Evolutionary conservation across 495 filamentous ascomycete species (phyloP).

Genomic region (Cercophora samala): DNA sequence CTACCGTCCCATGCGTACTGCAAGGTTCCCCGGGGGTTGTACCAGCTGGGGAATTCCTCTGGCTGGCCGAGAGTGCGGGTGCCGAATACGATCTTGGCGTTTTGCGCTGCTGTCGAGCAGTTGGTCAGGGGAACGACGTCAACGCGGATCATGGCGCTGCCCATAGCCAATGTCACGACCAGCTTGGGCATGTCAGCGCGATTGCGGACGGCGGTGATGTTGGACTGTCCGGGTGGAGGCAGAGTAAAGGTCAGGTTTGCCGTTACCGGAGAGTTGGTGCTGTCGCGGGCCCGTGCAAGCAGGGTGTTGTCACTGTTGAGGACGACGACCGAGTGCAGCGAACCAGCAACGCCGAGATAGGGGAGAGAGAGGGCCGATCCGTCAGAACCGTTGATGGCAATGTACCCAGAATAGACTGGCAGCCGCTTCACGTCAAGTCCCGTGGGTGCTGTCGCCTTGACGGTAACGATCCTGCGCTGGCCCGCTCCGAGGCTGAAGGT

Average conservation of each 20-base stretch:
- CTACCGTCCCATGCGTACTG: constrained; percentile 41
- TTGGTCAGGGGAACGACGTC: constrained; percentile 40
- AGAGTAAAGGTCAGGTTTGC: constrained; percentile 42
- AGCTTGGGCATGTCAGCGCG: constrained; percentile 29
- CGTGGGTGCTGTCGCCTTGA: constrained; percentile 42
- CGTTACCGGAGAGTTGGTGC: constrained; percentile 29
- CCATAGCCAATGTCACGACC: constrained; percentile 39
- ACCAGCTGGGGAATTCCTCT: constrained; percentile 37
- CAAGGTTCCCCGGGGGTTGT: constrained; percentile 38
- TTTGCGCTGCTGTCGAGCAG: constrained; percentile 26
- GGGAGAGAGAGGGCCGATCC: constrained; percentile 47
- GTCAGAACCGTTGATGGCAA: constrained; percentile 49
- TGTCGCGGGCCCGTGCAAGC: constrained; percentile 37
- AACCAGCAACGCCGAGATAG: constrained; percentile 50
- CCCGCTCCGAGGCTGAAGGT: constrained; percentile 39
- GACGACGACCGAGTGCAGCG: constrained; percentile 38
- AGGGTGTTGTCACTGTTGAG: constrained; percentile 35
- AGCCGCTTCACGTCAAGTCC: constrained; percentile 41
- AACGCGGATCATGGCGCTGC: constrained; percentile 42
- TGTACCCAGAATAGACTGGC: constrained; percentile 53
- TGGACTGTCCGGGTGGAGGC: constrained; percentile 33
- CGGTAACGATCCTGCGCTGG: constrained; percentile 37
- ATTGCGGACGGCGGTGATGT: constrained; percentile 35
- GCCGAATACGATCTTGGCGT: constrained; percentile 32
- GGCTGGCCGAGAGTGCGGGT: constrained; percentile 38